Conservation (phyloP, 441 rosid species). For the Cnidoscolus chayamansa region DNA sequence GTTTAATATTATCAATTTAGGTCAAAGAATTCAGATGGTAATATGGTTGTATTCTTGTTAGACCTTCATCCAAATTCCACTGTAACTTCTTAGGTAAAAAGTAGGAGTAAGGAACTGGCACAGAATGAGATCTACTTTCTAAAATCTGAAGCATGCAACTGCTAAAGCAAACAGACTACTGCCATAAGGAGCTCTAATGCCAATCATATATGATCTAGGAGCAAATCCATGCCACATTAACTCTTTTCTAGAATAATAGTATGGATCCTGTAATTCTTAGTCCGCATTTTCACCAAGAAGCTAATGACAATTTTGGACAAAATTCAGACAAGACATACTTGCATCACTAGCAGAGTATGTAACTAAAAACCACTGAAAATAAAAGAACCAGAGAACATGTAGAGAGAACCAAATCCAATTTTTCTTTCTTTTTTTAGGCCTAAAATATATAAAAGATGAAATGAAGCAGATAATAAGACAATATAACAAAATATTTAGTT, state of each 20-base stretch:
- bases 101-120: not conserved
- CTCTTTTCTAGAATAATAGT: not conserved
- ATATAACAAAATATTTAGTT: too few species aligned
- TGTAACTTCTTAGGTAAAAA: not conserved
- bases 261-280: not conserved
- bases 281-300: not conserved
- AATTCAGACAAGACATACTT: not conserved
- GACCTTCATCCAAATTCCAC: not conserved
- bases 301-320: not conserved
- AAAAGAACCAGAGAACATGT: not conserved
- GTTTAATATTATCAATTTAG: not conserved
- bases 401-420: not conserved
- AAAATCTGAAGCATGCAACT: not conserved
- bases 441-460: too few species aligned
- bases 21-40: not conserved
- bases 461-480: too few species aligned
- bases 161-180: not conserved
- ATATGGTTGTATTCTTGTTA: not conserved
- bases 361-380: not conserved
- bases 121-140: not conserved
- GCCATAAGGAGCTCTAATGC: not conserved
- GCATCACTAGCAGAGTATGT: not conserved
- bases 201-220: not conserved
- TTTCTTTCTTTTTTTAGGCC: not conserved
- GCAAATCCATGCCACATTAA: not conserved